These are phyloP conservation scores for Raphidocelis subcapitata DNA, from an alignment of 139 green algal species.

Conservation along the genomic window DNA sequence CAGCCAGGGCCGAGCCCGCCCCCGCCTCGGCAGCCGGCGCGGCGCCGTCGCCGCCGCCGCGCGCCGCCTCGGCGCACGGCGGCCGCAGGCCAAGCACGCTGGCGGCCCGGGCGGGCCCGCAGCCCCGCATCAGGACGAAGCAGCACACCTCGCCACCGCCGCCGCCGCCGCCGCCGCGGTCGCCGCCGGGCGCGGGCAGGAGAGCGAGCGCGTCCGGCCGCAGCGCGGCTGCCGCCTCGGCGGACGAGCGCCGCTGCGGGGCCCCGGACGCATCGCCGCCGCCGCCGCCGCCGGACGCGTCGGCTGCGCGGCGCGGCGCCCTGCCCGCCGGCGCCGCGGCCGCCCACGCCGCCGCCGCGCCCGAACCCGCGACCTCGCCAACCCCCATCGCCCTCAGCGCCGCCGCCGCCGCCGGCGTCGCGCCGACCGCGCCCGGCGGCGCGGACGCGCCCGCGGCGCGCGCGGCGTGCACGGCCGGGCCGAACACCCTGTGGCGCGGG, in stretches of 20 bases:
- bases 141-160: too few species aligned
- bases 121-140: background rate
- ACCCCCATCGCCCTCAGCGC: conserved; percentile 1
- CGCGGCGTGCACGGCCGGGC: conserved; percentile 1
- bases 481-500: conserved; percentile 20
- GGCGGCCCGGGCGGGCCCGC: background rate
- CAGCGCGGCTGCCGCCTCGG: too few species aligned
- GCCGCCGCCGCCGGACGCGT: background rate
- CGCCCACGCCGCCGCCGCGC: background rate
- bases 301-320: background rate
- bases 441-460: background rate
- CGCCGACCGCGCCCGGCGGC: conserved; percentile 1
- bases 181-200: too few species aligned
- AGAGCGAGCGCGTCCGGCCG: too few species aligned
- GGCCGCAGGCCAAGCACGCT: background rate
- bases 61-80: background rate
- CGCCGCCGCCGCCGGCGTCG: conserved; percentile 11
- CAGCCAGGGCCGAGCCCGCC: background rate
- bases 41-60: background rate
- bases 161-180: too few species aligned
- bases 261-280: background rate
- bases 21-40: background rate
- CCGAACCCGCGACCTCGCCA: background rate
- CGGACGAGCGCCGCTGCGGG: background rate
- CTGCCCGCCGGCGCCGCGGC: background rate